These are phyloP conservation scores for Mimosa bimucronata DNA, from an alignment of 306 rosid genomes.

Conservation along the genomic window DNA sequence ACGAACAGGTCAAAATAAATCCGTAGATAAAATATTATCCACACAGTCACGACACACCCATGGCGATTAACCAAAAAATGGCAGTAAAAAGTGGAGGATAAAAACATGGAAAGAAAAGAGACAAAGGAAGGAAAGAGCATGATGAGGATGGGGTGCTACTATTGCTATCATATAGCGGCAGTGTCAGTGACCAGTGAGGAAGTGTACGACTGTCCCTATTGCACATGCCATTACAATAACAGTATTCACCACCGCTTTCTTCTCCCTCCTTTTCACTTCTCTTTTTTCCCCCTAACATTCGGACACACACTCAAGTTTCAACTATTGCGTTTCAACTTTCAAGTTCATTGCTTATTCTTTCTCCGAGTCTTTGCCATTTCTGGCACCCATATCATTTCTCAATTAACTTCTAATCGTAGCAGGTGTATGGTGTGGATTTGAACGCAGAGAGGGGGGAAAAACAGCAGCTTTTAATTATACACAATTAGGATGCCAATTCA, in stretches of 20 bases:
- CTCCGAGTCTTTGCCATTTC: neutral
- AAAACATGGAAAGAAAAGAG: neutral
- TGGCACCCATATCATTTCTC: neutral
- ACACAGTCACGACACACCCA: neutral
- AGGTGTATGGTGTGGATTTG: conserved; percentile 20
- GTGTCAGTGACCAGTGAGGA: neutral
- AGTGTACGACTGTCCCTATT: neutral
- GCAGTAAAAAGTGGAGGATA: neutral
- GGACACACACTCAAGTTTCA: too few species aligned
- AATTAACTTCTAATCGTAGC: neutral
- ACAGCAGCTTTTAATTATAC: neutral
- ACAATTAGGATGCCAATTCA: neutral
- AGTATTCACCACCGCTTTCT: neutral
- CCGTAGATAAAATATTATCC: too few species aligned
- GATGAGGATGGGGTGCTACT: neutral
- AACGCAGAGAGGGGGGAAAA: neutral
- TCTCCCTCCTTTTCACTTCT: neutral
- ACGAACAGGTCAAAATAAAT: too few species aligned
- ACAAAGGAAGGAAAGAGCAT: neutral
- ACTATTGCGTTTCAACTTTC: too few species aligned
- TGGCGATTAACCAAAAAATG: neutral
- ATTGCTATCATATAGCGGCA: neutral
- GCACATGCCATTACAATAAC: neutral
- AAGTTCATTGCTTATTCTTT: neutral
- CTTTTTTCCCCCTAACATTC: too few species aligned